phyloP scores from a whole-genome alignment of 495 filamentous ascomycete genomes.

The Aspergillus affinis region DNA sequence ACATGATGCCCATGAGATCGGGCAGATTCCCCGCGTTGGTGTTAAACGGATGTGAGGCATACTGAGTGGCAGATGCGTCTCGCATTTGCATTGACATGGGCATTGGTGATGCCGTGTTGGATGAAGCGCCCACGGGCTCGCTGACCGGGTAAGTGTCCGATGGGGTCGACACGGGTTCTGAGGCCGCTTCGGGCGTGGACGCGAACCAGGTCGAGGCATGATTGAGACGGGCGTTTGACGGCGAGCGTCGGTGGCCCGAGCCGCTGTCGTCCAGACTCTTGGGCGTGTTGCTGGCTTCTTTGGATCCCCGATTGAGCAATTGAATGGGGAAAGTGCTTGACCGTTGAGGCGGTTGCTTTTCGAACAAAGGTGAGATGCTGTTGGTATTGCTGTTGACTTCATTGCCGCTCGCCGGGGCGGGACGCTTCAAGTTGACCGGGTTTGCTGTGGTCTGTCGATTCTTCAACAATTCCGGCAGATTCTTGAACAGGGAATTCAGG shows the following conservation, averaged over 20 bases:
- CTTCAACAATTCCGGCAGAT: slow-evolving; percentile 69
- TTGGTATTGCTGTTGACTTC: slow-evolving; percentile 25
- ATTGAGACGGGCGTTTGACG: slow-evolving; percentile 14
- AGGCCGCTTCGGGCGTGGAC: slow-evolving; percentile 31
- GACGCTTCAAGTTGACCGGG: slow-evolving; percentile 44
- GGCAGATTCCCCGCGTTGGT: slow-evolving; percentile 49
- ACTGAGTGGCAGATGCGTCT: slow-evolving; percentile 23
- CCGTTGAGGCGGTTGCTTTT: slow-evolving; percentile 39
- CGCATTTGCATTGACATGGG: slow-evolving; percentile 14
- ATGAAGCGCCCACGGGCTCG: slow-evolving; percentile 22
- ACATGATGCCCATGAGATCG: slow-evolving; percentile 88
- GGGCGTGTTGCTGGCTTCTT: slow-evolving; percentile 24
- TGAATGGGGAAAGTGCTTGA: slow-evolving; percentile 50
- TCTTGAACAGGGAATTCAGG: slow-evolving; percentile 73
- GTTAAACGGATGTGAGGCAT: slow-evolving; percentile 31
- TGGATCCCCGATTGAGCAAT: slow-evolving; percentile 24
- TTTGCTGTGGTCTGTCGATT: slow-evolving; percentile 47
- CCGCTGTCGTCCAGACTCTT: slow-evolving; percentile 35
- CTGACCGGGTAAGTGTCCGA: slow-evolving; percentile 21
- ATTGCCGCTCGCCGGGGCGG: slow-evolving; percentile 30
- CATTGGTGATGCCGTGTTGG: slow-evolving; percentile 22
- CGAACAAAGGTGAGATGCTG: slow-evolving; percentile 26
- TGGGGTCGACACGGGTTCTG: slow-evolving; percentile 35
- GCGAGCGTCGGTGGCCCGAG: slow-evolving; percentile 20
- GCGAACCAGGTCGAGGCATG: slow-evolving; percentile 32